Evolutionary conservation across 1,284 basidiomycete genomes (phyloP), one percentile per base, ranked within the genome.

Genomic region (Cutaneotrichosporon sp.): DNA sequence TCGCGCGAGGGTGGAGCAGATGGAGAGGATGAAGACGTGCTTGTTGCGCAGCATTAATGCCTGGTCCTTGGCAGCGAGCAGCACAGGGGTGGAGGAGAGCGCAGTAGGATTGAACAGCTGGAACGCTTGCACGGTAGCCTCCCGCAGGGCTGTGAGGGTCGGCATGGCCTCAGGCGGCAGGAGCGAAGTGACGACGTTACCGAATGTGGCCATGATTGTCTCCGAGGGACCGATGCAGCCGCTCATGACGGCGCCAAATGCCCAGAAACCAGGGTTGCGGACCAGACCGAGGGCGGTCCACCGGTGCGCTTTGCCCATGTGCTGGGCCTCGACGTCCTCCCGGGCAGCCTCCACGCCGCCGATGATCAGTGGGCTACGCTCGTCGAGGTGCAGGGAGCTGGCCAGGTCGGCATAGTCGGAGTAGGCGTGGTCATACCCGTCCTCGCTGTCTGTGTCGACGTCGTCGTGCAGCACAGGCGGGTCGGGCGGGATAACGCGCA

Each of bases 221-320:
- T 75, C 74, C n/a, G 66, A 63, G 3, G 74, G 74, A 12, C 74
- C 74, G 33, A 75, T 70, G 24, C 68, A 70, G 34, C 72, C 54
- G 3, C 68, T 65, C 20, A 74, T 51, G 9, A 74, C 57, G 4
- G 68, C 19, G 3, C 74, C 74, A 57, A 72, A 73, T 2, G 56
- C 55, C 74, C 74, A 75, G 51, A 75, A 72, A 6, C 72, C 72
- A 22, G 66, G 57, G 55, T 75, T 68, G 43, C 55, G 59, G 5
- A 71, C 26, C 22, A 75, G 50, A 27, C 61, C 55, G 32, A 54
- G 43, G 1, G 63, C 66, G 4, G 64, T 67, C 71, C 71, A 75
- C 4, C 55, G 57, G 17, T 62, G 60, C 29, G 67, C 65, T 50
- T 66, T 67, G n/a, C 66, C 65, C 16, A 52, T 51, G 34, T 59